phyloP scores from a whole-genome alignment of 2,329 filamentous ascomycete species.

The Waltergamsia citrina region DNA sequence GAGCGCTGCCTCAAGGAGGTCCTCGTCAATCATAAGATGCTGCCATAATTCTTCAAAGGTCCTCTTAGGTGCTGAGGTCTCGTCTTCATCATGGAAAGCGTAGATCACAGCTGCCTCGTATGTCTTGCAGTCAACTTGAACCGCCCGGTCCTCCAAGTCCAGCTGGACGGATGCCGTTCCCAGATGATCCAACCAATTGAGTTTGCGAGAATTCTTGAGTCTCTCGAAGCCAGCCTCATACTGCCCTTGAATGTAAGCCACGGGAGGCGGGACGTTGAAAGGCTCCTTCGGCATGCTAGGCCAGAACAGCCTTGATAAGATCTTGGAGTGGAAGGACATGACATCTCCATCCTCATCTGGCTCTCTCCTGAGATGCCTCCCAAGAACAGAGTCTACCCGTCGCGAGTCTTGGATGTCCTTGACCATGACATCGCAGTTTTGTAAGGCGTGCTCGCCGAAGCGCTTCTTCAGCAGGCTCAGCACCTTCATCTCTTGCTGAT shows the following conservation, averaged over 20 bases:
- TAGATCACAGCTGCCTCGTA: slow-evolving; percentile 86
- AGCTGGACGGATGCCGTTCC: slow-evolving; percentile 75
- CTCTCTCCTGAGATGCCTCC: slow-evolving; percentile 25
- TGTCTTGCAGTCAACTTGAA: slow-evolving; percentile 63
- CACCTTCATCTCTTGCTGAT: slow-evolving; percentile 72
- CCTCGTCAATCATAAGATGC: slow-evolving; percentile 62
- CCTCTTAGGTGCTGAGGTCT: slow-evolving; percentile 23
- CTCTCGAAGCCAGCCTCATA: slow-evolving; percentile 71
- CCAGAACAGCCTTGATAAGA: slow-evolving; percentile 91
- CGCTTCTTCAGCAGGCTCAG: slow-evolving; percentile 80
- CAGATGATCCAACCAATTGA: slow-evolving; percentile 79
- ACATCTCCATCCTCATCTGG: slow-evolving; percentile 8
- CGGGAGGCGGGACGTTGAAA: slow-evolving; percentile 52
- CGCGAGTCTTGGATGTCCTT: slow-evolving; percentile 82
- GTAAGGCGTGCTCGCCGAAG: slow-evolving; percentile 76
- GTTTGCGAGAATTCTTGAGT: slow-evolving; percentile 74
- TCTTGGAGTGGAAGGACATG: slow-evolving; percentile 62
- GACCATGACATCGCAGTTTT: slow-evolving; percentile 96
- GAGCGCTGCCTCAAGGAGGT: slow-evolving; percentile 58
- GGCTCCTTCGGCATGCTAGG: slow-evolving; percentile 64
- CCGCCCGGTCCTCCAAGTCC: slow-evolving; percentile 69
- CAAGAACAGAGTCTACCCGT: slow-evolving; percentile 60
- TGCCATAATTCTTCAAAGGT: slow-evolving; percentile 44
- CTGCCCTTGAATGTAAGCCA: slow-evolving; percentile 51
- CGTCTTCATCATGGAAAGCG: slow-evolving; percentile 54